Conservation (phyloP, 2,329 filamentous ascomycete species). For the Penicillium thymicola region DNA sequence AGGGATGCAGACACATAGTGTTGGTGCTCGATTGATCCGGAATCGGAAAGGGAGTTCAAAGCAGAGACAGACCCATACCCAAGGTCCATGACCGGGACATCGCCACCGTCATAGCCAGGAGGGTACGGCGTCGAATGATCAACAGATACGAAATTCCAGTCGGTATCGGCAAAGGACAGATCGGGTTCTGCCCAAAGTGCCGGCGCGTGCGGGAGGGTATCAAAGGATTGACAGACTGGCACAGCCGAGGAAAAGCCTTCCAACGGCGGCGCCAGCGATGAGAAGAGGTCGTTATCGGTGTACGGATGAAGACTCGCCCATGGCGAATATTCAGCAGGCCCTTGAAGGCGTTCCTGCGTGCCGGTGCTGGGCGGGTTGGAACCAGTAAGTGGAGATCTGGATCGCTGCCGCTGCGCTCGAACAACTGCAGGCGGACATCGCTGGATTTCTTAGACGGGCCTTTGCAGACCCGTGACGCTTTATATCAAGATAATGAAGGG, state of each 20-base stretch:
- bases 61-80: slow-evolving; percentile 15
- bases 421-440: slow-evolving; percentile 24
- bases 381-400: slow-evolving; percentile 15
- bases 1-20: slow-evolving; percentile 10
- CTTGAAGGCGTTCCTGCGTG: slow-evolving; percentile 17
- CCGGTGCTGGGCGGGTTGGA: slow-evolving; percentile 14
- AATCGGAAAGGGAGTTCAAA: slow-evolving; percentile 22
- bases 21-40: slow-evolving; percentile 15
- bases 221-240: slow-evolving; percentile 17
- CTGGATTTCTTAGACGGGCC: slow-evolving; percentile 25
- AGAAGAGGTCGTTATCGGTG: slow-evolving; percentile 10
- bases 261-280: slow-evolving; percentile 13
- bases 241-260: slow-evolving; percentile 15
- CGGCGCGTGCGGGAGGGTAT: slow-evolving; percentile 17
- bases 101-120: slow-evolving; percentile 9
- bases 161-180: slow-evolving; percentile 19
- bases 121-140: slow-evolving; percentile 8
- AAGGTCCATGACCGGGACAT: slow-evolving; percentile 11
- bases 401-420: slow-evolving; percentile 16
- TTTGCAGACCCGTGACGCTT: slow-evolving; percentile 25
- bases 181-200: slow-evolving; percentile 22
- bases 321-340: slow-evolving; percentile 13
- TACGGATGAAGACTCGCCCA: slow-evolving; percentile 16
- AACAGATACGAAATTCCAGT: slow-evolving; percentile 22
- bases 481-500: background rate